These are phyloP conservation scores for Talaromyces sp. DNA, from an alignment of 2,329 filamentous ascomycete genomes.

Conservation along the genomic window DNA sequence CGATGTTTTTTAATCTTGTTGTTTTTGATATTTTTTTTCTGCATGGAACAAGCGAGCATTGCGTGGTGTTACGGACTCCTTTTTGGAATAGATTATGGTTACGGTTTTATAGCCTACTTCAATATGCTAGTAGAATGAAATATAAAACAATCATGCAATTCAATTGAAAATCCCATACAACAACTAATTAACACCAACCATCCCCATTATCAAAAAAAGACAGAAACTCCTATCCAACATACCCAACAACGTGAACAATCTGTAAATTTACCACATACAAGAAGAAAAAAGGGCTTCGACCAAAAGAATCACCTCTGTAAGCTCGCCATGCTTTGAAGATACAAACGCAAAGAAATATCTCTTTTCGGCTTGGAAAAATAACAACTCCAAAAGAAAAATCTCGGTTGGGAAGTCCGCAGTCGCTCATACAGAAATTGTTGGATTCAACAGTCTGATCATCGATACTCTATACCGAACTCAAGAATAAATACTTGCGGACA, in stretches of 20 bases:
- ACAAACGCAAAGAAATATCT: not conserved
- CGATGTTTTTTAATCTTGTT: slow-evolving; percentile 7
- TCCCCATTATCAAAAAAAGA: not conserved
- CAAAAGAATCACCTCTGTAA: not conserved
- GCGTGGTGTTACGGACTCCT: not conserved
- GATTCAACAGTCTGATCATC: not conserved
- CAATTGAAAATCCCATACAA: not conserved
- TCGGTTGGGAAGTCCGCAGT: not conserved
- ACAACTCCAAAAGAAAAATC: not conserved
- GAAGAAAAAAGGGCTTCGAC: not conserved
- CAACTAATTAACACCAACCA: not conserved
- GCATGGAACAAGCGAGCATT: not conserved
- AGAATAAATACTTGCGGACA: not conserved
- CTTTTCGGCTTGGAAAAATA: not conserved
- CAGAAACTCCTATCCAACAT: not conserved
- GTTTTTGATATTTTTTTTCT: not conserved
- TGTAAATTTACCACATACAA: not conserved
- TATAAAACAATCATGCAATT: not conserved
- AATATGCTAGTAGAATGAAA: not conserved
- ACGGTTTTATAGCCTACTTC: not conserved
- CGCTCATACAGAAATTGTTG: not conserved
- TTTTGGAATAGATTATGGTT: not conserved
- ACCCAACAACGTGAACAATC: not conserved
- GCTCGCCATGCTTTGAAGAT: not conserved
- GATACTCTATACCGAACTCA: not conserved